phyloP scores from a whole-genome alignment of 2,329 filamentous ascomycete species.

The Aureobasidium lini region DNA sequence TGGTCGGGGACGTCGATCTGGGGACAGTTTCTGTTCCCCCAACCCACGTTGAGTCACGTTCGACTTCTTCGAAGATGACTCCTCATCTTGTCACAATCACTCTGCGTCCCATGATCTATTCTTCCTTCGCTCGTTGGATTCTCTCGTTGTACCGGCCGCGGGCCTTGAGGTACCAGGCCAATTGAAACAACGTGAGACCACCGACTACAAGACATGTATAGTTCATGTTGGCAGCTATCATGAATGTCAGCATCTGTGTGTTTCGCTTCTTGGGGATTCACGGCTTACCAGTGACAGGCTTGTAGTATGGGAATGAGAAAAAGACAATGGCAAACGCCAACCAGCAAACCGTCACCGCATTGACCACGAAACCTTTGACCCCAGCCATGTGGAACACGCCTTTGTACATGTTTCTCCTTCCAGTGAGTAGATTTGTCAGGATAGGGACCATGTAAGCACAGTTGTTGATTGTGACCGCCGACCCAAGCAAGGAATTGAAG shows the following conservation, averaged over 20 bases:
- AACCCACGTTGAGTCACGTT: no score
- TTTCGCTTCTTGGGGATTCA: neutral
- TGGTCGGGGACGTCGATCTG: no score
- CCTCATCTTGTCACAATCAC: no score
- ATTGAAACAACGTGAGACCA: conserved; percentile 31
- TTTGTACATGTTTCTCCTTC: conserved; percentile 5
- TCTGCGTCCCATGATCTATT: neutral
- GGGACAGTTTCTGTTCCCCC: no score
- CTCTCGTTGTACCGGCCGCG: conserved; percentile 32
- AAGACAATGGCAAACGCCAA: conserved; percentile 36
- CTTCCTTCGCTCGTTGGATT: conserved; percentile 27
- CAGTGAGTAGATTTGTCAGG: conserved; percentile 5
- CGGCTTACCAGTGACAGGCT: conserved; percentile 27
- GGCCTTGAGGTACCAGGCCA: conserved; percentile 38
- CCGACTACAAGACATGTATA: conserved; percentile 44
- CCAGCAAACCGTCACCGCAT: conserved; percentile 5
- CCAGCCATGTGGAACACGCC: conserved; percentile 6
- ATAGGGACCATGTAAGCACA: conserved; percentile 3
- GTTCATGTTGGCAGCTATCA: conserved; percentile 37
- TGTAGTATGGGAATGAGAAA: conserved; percentile 39
- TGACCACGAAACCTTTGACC: neutral
- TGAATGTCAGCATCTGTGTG: neutral
- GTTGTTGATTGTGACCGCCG: conserved; percentile 7
- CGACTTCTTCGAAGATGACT: no score
- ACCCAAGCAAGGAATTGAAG: conserved; percentile 15